Evolutionary conservation across 257 asterid genomes (phyloP).

Genomic region (Solanum appendiculatum): DNA sequence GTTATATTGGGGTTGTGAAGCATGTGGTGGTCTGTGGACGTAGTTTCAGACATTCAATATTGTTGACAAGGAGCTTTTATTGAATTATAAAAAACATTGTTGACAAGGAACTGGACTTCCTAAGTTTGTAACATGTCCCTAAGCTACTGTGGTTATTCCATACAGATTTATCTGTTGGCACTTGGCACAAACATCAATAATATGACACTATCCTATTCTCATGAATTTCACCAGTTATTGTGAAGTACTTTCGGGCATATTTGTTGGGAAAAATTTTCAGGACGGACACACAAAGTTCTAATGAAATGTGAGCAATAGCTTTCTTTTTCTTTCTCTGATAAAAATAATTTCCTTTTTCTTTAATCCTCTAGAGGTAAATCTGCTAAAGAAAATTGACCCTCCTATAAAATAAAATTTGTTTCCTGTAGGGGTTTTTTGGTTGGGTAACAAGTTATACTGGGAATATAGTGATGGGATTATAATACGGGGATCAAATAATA

Average conservation of each 20-base stretch:
- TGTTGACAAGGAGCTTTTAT: neutral
- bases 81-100: neutral
- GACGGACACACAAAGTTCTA: neutral
- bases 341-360: neutral
- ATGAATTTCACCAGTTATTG: neutral
- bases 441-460: neutral
- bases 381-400: neutral
- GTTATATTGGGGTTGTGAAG: neutral
- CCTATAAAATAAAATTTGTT: neutral
- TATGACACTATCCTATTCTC: neutral
- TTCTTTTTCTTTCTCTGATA: neutral
- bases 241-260: neutral
- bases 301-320: neutral
- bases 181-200: neutral
- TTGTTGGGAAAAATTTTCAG: neutral
- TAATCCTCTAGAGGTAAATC: neutral
- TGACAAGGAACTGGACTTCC: neutral
- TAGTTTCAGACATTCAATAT: neutral
- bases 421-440: neutral
- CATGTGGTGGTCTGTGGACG: neutral
- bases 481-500: neutral
- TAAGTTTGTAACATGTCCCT: neutral
- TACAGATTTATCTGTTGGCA: neutral
- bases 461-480: neutral
- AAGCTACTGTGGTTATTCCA: neutral